phyloP scores from a whole-genome alignment of 768 basidiomycete genomes.

The Sporobolomyces roseus region DNA sequence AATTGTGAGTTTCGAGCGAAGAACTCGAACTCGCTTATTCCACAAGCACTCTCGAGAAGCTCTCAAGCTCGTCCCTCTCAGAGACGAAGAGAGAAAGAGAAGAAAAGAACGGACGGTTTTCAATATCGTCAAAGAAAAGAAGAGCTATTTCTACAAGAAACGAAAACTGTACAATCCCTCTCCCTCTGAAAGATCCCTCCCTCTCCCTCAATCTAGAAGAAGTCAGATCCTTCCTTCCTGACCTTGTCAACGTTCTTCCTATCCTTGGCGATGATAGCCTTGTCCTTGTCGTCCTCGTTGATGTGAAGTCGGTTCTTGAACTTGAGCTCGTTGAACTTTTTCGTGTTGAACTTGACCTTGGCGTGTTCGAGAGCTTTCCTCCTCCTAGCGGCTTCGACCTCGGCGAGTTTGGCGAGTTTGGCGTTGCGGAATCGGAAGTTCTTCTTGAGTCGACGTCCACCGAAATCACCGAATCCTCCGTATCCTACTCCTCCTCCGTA shows the following conservation, averaged over 20 bases:
- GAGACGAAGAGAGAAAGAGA: too few relatives aligned
- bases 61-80: too few relatives aligned
- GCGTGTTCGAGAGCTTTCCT: constrained; percentile 2
- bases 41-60: too few relatives aligned
- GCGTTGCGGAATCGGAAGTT: neutral
- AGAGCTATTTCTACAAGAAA: too few relatives aligned
- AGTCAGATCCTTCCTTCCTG: neutral
- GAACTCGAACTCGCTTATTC: too few relatives aligned
- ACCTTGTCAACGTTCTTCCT: neutral
- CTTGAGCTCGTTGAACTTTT: constrained; percentile 21
- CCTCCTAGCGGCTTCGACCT: neutral
- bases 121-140: too few relatives aligned
- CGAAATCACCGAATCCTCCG: neutral
- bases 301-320: constrained; percentile 14
- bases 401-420: constrained; percentile 1
- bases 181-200: too few relatives aligned
- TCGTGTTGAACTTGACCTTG: constrained; percentile 5
- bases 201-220: too few relatives aligned
- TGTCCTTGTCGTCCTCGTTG: constrained; percentile 4
- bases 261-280: neutral
- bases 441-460: neutral
- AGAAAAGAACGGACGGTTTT: too few relatives aligned
- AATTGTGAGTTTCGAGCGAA: too few relatives aligned
- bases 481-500: neutral
- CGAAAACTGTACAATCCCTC: too few relatives aligned